Percentiles rank a stretch among this genome's conserved stretches.
Conservation (phyloP, 352 stramenopile species). For the Peronospora farinosa region DNA sequence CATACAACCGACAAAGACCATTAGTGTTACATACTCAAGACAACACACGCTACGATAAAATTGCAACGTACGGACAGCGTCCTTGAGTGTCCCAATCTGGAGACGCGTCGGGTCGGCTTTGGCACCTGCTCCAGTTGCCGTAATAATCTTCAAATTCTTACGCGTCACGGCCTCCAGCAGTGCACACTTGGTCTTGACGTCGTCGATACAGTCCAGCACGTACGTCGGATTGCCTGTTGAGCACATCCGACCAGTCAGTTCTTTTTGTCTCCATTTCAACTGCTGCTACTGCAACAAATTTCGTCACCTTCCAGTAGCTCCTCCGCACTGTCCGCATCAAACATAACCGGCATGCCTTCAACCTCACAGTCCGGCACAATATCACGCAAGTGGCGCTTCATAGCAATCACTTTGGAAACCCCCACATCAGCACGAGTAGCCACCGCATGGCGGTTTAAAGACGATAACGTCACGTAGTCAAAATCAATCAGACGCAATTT, state of each 20-base stretch:
- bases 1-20: constrained; percentile 2
- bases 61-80: constrained; percentile 71
- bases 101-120: constrained; percentile 96
- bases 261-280: not conserved
- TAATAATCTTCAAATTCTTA: constrained; percentile 77
- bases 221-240: constrained; percentile 77
- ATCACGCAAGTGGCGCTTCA: constrained; percentile 75
- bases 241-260: not conserved
- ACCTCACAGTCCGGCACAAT: constrained; percentile 81
- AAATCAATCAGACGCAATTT: constrained; percentile 97
- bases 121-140: constrained; percentile 88
- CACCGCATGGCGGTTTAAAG: constrained; percentile 97
- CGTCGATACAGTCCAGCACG: constrained; percentile 98
- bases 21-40: constrained; percentile 4
- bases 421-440: constrained; percentile 95
- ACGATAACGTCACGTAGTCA: constrained; percentile 98
- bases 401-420: constrained; percentile 87
- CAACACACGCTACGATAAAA: not conserved
- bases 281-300: not conserved
- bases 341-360: constrained; percentile 89
- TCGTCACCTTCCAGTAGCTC: constrained; percentile 61
- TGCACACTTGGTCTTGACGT: constrained; percentile 95
- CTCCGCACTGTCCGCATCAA: constrained; percentile 66
- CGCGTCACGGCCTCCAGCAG: constrained; percentile 88
- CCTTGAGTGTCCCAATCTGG: constrained; percentile 93